Evolutionary conservation across 306 rosid species (phyloP).

Genomic region (Inga oerstediana): DNA sequence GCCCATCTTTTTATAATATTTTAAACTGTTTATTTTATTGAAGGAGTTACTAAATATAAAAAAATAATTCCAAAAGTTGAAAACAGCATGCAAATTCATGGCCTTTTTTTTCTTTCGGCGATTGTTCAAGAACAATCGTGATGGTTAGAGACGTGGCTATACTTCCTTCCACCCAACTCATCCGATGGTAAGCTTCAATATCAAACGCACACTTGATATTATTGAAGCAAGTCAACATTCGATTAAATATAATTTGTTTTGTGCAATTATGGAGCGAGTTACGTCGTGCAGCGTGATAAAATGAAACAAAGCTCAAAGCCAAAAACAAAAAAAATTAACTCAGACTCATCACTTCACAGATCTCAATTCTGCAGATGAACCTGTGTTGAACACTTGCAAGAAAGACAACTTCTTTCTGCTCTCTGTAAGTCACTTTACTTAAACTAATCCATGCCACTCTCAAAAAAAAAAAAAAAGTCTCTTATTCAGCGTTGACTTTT

Average conservation of each 20-base stretch:
- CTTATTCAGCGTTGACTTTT: conserved; percentile 12
- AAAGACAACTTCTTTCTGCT: conserved; percentile 12
- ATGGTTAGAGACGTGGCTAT: not conserved
- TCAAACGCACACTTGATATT: too few relatives aligned
- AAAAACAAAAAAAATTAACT: not conserved
- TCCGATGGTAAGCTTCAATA: not conserved
- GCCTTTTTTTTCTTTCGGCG: not conserved
- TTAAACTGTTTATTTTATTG: not conserved
- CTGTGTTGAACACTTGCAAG: not conserved
- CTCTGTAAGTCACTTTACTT: conserved; percentile 26
- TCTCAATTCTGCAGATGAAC: not conserved
- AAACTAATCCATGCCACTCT: not conserved
- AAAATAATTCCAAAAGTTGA: not conserved
- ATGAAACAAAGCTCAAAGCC: not conserved
- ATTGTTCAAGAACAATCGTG: not conserved
- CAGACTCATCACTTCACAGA: not conserved
- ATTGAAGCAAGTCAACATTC: conserved; percentile 1
- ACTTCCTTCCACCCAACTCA: not conserved
- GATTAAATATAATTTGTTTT: not conserved
- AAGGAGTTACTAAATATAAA: not conserved
- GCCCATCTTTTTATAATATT: not conserved
- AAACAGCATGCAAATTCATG: not conserved
- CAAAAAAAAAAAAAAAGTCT: not conserved
- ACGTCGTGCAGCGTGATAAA: not conserved
- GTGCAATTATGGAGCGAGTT: not conserved